Evolutionary conservation across 192 early-diverging fungal genomes (phyloP), one percentile per base, ranked within the genome.

Genomic region (Jimgerdemannia flammicorona): DNA sequence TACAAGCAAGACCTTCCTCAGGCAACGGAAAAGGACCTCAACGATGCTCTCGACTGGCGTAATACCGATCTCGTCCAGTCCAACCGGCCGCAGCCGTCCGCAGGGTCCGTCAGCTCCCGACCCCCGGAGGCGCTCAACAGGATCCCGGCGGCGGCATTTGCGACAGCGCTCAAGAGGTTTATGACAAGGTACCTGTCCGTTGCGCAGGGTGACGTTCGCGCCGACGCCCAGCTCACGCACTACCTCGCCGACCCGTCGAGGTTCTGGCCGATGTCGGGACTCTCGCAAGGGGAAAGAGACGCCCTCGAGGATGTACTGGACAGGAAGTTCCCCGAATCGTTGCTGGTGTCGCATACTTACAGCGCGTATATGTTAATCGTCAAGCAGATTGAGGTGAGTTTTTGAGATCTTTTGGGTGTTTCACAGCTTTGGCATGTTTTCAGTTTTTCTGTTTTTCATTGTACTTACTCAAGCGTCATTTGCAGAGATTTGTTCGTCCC

Each of bases 121-220:
- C 49, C 8, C 49, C 6, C 6, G 6, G 49, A 54, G 49, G 49
- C 8, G 29, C 29, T 29, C 49, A 14, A 14, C 49, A 43, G 40
- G 7, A 66, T 77, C 8, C 75, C 75, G 3, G 75, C 71, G 3
- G 40, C 40, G 54, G 20, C 72, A 39, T 77, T 77, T 41, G 40
- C 65, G 6, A 40, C 68, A 3, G 75, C 75, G 8, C 44, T 77
- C 7, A 77, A 77, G 69, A 17, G 75, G 67, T 77, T 77, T 73
- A 73, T 67, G 64, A 40, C 20, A 44, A 73, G 75, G 54, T 29
- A 67, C 4, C 67, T 77, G 20, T 43, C 72, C 18, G 39, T 43
- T 3, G 65, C 67, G 44, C 29, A 7, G 43, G 42, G 43, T 43
- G 63, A 74, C 9, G 72, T 59, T 14, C 49, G 49, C 49, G 49